These are phyloP conservation scores for Endoconidiophora laricicola DNA, from an alignment of 2,329 filamentous ascomycete species.

Conservation along the genomic window DNA sequence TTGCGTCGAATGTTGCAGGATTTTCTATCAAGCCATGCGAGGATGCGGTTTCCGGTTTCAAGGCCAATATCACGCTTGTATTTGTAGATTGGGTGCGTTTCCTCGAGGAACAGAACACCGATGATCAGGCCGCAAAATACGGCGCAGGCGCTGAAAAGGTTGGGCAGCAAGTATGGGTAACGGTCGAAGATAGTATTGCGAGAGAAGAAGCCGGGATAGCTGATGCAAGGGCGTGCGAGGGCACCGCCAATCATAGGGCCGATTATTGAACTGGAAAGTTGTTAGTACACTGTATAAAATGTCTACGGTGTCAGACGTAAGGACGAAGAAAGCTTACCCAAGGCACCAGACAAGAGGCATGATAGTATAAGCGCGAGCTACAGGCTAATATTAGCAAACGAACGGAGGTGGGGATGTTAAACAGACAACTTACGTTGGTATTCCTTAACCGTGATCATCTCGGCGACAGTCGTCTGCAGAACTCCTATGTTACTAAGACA, in stretches of 20 bases:
- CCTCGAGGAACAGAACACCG: slow-evolving; percentile 77
- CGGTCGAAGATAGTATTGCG: slow-evolving; percentile 63
- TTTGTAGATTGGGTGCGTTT: slow-evolving; percentile 79
- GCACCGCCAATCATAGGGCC: slow-evolving; percentile 84
- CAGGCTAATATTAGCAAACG: slow-evolving; percentile 7
- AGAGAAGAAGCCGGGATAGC: slow-evolving; percentile 58
- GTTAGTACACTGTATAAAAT: neutral
- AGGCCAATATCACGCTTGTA: slow-evolving; percentile 57
- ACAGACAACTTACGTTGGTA: slow-evolving; percentile 55
- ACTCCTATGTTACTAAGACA: slow-evolving; percentile 69
- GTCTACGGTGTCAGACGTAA: neutral
- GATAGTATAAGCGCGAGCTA: slow-evolving; percentile 83
- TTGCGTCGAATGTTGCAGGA: neutral
- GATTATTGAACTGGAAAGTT: slow-evolving; percentile 54
- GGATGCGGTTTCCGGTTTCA: slow-evolving; percentile 58
- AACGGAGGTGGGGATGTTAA: slow-evolving; percentile 16
- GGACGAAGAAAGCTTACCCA: slow-evolving; percentile 38
- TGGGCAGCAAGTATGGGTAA: slow-evolving; percentile 83
- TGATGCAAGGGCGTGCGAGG: slow-evolving; percentile 70
- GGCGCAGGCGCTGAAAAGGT: slow-evolving; percentile 72
- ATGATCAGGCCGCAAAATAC: slow-evolving; percentile 60
- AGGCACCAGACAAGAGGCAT: slow-evolving; percentile 98
- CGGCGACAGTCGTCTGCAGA: slow-evolving; percentile 84
- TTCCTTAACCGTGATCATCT: slow-evolving; percentile 81
- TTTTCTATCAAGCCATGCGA: slow-evolving; percentile 24